A percentile compares a stretch with the other conserved stretches of the same genome.
phyloP scores from a whole-genome alignment of 2,329 filamentous ascomycete genomes.

The Colletotrichum kahawae region DNA sequence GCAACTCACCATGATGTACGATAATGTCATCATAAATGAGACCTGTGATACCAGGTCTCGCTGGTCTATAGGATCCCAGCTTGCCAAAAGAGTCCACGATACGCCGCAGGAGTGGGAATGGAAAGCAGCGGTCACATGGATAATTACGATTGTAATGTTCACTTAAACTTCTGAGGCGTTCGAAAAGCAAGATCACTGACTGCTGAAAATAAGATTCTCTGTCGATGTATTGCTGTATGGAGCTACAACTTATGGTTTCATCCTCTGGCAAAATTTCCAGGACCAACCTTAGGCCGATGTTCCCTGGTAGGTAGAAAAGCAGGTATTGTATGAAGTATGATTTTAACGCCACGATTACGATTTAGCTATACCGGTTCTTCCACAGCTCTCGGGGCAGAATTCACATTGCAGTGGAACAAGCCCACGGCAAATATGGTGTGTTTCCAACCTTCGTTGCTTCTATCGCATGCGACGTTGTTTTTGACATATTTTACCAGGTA shows the following conservation, averaged over 20 bases:
- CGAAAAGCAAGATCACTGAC: conserved; percentile 29
- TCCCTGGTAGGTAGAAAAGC: background rate
- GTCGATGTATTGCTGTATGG: background rate
- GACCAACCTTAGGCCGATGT: background rate
- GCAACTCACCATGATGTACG: background rate
- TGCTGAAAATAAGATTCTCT: conserved; percentile 21
- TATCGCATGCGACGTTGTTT: background rate
- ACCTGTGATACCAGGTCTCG: background rate
- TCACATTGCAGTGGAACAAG: background rate
- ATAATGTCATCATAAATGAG: background rate
- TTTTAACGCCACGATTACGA: too few species aligned
- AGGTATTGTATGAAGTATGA: background rate
- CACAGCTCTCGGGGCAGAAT: background rate
- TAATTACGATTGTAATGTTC: background rate
- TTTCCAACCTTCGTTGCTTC: background rate
- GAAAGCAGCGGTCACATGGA: background rate
- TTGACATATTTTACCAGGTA: background rate
- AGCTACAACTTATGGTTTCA: conserved; percentile 12
- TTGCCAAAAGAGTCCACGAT: background rate
- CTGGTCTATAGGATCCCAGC: background rate
- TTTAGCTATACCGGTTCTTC: background rate
- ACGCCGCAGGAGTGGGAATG: background rate
- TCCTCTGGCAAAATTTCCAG: conserved; percentile 4
- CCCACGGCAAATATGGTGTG: background rate
- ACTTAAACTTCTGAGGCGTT: background rate